Base-by-base conservation (phyloP, 441 rosid species). In the Euphorbia schlechtendalii region DNA sequence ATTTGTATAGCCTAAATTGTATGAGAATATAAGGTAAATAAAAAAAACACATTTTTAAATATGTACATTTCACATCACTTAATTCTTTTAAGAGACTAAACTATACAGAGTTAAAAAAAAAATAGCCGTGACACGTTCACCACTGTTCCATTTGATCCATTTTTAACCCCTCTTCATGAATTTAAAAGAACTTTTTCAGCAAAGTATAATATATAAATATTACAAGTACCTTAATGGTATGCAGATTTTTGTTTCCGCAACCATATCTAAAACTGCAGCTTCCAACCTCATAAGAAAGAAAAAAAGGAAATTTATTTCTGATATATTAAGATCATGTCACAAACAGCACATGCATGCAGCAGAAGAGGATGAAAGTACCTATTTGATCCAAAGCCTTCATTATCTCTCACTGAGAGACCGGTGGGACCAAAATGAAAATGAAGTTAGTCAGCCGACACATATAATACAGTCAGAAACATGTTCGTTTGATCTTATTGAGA, bases 81-180 rank as follows among this genome's bases (percentile, higher is more conserved):
- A 32, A 30, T 11, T 21, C 49, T n/a, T 48, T 6, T n/a, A n/a
- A 34, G 13, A 58, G 41, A 36, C 61, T 22, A 55, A 41, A 24
- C 18, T 2, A 25, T 45, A 54, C 58, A 68, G 64, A 71, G 61
- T 10, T 25, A 40, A 63, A 20, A 61, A 59, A 34, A 20, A 41
- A 76, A 96, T 94, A 54, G 99, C 99, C 27, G 99, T 87, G 69
- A 90, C 96, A 30, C 89, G 90, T 52, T 94, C 99, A 67, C 97
- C 96, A 70, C 89, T 87, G 77, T 94, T 94, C 78, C 89, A 74
- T 80, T 94, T 94, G 82, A 94, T 63, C 73, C 84, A 90, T 80
- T 90, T 94, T 79, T 94, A 89, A 84, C 96, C 63, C 75, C 89
- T 94, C 99, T 90, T 58, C 59, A 67, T 22, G 48, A 45, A 60